phyloP scores from a whole-genome alignment of 805 yeast species.

The Metschnikowia amazonensis region DNA sequence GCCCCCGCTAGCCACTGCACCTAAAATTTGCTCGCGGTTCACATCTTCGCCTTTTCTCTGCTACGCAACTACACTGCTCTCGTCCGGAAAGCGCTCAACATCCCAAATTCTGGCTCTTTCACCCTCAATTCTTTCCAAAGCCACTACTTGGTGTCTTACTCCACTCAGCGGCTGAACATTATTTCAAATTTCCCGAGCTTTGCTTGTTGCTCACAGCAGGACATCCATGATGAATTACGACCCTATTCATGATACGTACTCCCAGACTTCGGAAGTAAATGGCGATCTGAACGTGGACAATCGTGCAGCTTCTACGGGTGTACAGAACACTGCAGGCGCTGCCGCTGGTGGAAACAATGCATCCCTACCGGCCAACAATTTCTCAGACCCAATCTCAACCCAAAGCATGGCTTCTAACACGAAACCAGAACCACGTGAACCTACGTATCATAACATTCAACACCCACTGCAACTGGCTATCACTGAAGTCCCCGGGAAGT shows the following conservation, averaged over 20 bases:
- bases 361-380: conserved; percentile 1
- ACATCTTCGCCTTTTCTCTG: background rate
- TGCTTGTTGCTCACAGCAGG: background rate
- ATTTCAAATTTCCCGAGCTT: background rate
- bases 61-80: background rate
- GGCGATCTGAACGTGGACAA: background rate
- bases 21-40: conserved; percentile 1
- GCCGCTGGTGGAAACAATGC: background rate
- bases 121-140: background rate
- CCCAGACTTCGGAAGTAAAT: conserved; percentile 6
- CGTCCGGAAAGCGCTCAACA: too few species aligned
- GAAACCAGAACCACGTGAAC: background rate
- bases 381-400: background rate
- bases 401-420: background rate
- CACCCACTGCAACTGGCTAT: background rate
- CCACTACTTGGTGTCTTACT: background rate
- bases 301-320: background rate
- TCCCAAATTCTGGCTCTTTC: too few species aligned
- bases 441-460: background rate
- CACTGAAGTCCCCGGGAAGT: background rate
- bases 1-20: background rate
- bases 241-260: conserved; percentile 40
- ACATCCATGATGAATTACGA: conserved; percentile 35
- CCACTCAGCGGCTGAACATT: background rate
- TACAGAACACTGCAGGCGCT: background rate